phyloP scores from a whole-genome alignment of 352 stramenopile species.

The Pythium coloratum region DNA sequence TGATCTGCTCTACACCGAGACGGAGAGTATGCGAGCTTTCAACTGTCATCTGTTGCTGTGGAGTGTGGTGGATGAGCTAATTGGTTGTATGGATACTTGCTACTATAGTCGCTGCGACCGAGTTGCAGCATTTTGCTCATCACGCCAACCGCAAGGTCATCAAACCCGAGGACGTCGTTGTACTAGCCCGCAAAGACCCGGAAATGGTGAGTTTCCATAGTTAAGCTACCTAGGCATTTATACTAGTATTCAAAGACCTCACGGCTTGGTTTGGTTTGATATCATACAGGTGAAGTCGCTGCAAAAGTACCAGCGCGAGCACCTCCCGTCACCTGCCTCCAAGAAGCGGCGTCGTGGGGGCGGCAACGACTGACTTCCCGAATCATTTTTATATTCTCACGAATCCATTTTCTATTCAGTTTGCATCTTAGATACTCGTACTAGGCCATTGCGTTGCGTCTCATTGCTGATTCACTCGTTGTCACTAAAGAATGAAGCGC shows the following conservation, averaged over 20 bases:
- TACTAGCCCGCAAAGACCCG: conserved; percentile 65
- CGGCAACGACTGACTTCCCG: conserved; percentile 8
- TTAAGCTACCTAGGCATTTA: too few species aligned
- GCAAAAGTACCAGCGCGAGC: conserved; percentile 64
- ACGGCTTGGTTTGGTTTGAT: too few species aligned
- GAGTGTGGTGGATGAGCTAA: too few species aligned
- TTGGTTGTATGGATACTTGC: too few species aligned
- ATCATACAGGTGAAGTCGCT: conserved; percentile 42
- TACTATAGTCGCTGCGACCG: conserved; percentile 58
- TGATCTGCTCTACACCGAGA: conserved; percentile 63
- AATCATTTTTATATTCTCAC: neutral
- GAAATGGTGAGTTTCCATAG: conserved; percentile 35
- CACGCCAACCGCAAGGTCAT: conserved; percentile 75
- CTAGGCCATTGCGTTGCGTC: neutral
- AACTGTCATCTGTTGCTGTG: too few species aligned
- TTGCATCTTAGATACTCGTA: too few species aligned
- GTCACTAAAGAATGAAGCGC: conserved; percentile 24
- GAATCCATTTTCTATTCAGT: neutral
- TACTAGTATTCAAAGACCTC: too few species aligned
- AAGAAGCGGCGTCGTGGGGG: conserved; percentile 38
- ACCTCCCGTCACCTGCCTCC: conserved; percentile 18
- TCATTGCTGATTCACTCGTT: neutral
- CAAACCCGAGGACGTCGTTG: conserved; percentile 67
- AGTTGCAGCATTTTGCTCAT: conserved; percentile 74
- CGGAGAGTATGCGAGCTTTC: conserved; percentile 38